Evolutionary conservation across 176 grass and related monocot genomes (phyloP).

Genomic region (Lolium perenne): DNA sequence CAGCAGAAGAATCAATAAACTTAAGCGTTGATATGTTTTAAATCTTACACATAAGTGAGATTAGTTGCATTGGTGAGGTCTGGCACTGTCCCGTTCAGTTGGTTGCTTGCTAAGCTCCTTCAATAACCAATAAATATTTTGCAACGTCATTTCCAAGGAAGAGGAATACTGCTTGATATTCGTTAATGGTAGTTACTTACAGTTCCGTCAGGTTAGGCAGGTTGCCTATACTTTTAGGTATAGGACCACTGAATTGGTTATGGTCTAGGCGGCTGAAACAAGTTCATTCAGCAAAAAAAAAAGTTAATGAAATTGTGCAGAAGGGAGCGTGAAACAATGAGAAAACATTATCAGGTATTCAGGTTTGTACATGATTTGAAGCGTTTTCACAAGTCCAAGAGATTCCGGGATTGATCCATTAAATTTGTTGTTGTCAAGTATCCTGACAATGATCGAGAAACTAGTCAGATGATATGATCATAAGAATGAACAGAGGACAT

Average conservation of each 20-base stretch:
- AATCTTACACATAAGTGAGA: slow-evolving; percentile 67
- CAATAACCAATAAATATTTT: slow-evolving; percentile 29
- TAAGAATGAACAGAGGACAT: slow-evolving; percentile 30
- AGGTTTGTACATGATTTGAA: slow-evolving; percentile 72
- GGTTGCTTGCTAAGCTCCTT: slow-evolving; percentile 71
- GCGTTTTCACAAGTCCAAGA: slow-evolving; percentile 47
- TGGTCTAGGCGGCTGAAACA: slow-evolving; percentile 71
- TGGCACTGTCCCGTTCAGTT: slow-evolving; percentile 45
- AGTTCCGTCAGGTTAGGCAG: slow-evolving; percentile 60
- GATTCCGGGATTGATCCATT: slow-evolving; percentile 70
- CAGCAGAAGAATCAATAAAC: not conserved
- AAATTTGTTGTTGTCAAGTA: slow-evolving; percentile 80
- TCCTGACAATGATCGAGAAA: slow-evolving; percentile 47
- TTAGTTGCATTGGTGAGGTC: slow-evolving; percentile 52
- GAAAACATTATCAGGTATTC: not conserved
- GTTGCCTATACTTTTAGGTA: slow-evolving; percentile 65
- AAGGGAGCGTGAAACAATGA: not conserved
- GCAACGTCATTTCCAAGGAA: slow-evolving; percentile 14
- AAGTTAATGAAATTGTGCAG: slow-evolving; percentile 29
- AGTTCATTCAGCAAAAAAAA: slow-evolving; percentile 30
- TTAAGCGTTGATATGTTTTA: slow-evolving; percentile 20
- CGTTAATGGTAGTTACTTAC: slow-evolving; percentile 56
- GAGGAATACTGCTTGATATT: slow-evolving; percentile 39
- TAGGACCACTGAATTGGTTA: slow-evolving; percentile 55
- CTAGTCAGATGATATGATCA: slow-evolving; percentile 28